Percentiles rank a stretch among this genome's conserved stretches.
Evolutionary conservation across 2,329 filamentous ascomycete species (phyloP).

Genomic region (Pestalotiopsis sp.): DNA sequence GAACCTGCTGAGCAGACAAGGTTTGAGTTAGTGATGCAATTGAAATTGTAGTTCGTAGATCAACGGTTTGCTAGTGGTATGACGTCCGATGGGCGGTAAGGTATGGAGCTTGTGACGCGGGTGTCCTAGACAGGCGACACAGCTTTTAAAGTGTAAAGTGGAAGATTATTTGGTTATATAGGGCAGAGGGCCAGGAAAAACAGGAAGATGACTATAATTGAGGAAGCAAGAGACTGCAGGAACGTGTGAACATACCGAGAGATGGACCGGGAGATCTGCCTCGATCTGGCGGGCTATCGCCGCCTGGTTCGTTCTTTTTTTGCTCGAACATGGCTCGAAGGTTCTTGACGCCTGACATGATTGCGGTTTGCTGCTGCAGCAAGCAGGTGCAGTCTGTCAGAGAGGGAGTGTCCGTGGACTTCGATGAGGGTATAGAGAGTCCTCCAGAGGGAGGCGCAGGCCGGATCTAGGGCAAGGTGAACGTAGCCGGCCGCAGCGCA

Average conservation of each 20-base stretch:
- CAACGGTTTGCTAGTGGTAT: not conserved
- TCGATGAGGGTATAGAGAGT: not conserved
- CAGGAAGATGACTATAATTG: not conserved
- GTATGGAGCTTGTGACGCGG: not conserved
- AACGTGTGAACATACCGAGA: constrained; percentile 18
- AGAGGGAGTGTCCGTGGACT: not conserved
- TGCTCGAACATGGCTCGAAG: constrained; percentile 82
- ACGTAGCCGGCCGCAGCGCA: not conserved
- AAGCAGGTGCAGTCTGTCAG: not conserved
- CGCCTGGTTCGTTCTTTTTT: constrained; percentile 50
- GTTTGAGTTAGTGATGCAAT: constrained; percentile 28
- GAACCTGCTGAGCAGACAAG: constrained; percentile 33
- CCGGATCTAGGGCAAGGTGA: not conserved
- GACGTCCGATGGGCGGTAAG: not conserved
- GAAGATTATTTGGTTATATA: not conserved
- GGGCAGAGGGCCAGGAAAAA: not conserved
- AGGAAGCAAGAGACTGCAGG: not conserved
- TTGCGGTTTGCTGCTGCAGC: constrained; percentile 13
- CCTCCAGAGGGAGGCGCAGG: not conserved
- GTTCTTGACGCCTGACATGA: constrained; percentile 72
- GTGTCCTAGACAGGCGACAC: not conserved
- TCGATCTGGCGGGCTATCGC: constrained; percentile 58
- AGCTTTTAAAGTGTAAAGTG: not conserved
- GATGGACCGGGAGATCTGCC: constrained; percentile 61
- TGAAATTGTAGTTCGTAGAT: not conserved